Conservation (phyloP, 495 filamentous ascomycete species). For the Penicillium nucicola region DNA sequence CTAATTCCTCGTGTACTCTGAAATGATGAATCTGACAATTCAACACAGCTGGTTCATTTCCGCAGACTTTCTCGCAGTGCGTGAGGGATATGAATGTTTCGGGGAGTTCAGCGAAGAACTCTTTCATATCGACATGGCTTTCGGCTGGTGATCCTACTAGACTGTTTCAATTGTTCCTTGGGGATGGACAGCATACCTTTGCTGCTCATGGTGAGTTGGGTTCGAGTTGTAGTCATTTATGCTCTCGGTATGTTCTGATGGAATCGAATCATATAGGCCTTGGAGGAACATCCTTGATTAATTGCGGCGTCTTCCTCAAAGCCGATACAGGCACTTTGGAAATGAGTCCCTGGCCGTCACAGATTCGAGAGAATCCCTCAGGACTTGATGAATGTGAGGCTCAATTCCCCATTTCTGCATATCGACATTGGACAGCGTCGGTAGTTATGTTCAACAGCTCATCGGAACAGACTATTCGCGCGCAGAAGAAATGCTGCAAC, state of each 20-base stretch:
- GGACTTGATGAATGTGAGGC: slow-evolving; percentile 49
- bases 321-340: slow-evolving; percentile 52
- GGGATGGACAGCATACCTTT: slow-evolving; percentile 64
- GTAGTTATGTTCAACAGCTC: background rate
- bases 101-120: slow-evolving; percentile 34
- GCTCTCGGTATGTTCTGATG: background rate
- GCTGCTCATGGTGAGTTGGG: slow-evolving; percentile 55
- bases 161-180: slow-evolving; percentile 61
- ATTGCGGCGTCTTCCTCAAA: slow-evolving; percentile 64
- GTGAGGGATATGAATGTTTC: slow-evolving; percentile 51
- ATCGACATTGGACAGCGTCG: background rate
- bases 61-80: slow-evolving; percentile 41
- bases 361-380: slow-evolving; percentile 48
- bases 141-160: slow-evolving; percentile 51
- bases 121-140: slow-evolving; percentile 6
- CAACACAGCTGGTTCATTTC: slow-evolving; percentile 55
- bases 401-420: background rate
- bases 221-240: background rate
- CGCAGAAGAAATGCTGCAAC: slow-evolving; percentile 56
- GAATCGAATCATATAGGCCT: slow-evolving; percentile 39
- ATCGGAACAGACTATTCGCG: slow-evolving; percentile 49
- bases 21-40: background rate
- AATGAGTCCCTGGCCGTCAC: slow-evolving; percentile 57
- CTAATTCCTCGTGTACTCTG: background rate
- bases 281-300: slow-evolving; percentile 62